These are phyloP conservation scores for Silybum marianum DNA, from an alignment of 129 eudicot species.

Conservation along the genomic window DNA sequence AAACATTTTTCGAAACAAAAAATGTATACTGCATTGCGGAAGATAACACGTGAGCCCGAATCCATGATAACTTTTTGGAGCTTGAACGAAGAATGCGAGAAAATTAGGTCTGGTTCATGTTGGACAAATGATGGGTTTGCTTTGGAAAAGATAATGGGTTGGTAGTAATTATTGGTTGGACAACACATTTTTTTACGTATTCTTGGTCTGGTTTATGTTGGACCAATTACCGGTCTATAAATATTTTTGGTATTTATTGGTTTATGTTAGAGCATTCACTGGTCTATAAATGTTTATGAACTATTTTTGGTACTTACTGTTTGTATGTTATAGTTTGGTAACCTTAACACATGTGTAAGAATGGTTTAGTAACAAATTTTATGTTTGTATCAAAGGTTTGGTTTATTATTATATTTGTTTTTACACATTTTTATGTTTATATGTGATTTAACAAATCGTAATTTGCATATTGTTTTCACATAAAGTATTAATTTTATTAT, in stretches of 20 bases:
- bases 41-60: neutral
- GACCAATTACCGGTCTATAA: neutral
- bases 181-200: neutral
- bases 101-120: neutral
- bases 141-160: neutral
- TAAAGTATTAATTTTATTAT: neutral
- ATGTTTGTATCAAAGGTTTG: neutral
- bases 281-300: neutral
- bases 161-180: neutral
- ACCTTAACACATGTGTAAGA: neutral
- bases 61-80: neutral
- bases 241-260: neutral
- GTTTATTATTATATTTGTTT: neutral
- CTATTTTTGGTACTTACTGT: neutral
- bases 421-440: neutral
- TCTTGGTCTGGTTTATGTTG: neutral
- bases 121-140: neutral
- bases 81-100: neutral
- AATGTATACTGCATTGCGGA: neutral
- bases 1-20: neutral
- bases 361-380: neutral
- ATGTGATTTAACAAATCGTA: neutral
- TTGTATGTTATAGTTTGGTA: neutral
- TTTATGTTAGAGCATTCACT: neutral
- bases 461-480: neutral